phyloP scores from a whole-genome alignment of 805 yeast species.

The Babjeviella inositovora region DNA sequence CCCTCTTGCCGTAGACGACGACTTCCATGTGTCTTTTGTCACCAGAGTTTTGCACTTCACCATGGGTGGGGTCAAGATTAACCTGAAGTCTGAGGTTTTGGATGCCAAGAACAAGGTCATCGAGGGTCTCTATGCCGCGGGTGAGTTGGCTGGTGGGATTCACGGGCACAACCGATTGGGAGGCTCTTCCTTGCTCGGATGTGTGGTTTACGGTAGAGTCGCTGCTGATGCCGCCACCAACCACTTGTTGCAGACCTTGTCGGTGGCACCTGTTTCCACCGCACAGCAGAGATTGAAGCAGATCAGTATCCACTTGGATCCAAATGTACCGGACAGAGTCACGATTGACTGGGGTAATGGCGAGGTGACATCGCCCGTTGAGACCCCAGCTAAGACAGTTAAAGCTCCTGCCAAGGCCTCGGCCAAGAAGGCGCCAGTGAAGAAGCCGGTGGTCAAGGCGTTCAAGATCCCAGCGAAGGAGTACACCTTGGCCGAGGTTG shows the following conservation, averaged over 20 bases:
- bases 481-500: slow-evolving; percentile 25
- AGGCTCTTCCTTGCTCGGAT: slow-evolving; percentile 39
- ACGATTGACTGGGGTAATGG: slow-evolving; percentile 15
- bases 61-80: slow-evolving; percentile 50
- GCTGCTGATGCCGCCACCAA: slow-evolving; percentile 23
- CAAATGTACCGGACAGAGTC: slow-evolving; percentile 13
- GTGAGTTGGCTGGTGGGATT: slow-evolving; percentile 56
- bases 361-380: not conserved
- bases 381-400: no score
- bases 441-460: slow-evolving; percentile 4
- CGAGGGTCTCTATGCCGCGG: slow-evolving; percentile 40
- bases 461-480: slow-evolving; percentile 30
- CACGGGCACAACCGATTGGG: slow-evolving; percentile 51
- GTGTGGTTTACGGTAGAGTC: slow-evolving; percentile 43
- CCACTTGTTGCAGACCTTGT: no score
- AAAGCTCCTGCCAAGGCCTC: slow-evolving; percentile 3
- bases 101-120: slow-evolving; percentile 7
- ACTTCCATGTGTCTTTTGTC: slow-evolving; percentile 27
- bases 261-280: no score
- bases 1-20: slow-evolving; percentile 8
- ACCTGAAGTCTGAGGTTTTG: slow-evolving; percentile 26
- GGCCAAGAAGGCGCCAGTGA: slow-evolving; percentile 2
- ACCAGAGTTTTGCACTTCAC: slow-evolving; percentile 56
- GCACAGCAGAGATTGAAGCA: slow-evolving; percentile 23
- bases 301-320: slow-evolving; percentile 26